These are phyloP conservation scores for Roridomyces roridus DNA, from an alignment of 768 basidiomycete genomes.

Conservation along the genomic window DNA sequence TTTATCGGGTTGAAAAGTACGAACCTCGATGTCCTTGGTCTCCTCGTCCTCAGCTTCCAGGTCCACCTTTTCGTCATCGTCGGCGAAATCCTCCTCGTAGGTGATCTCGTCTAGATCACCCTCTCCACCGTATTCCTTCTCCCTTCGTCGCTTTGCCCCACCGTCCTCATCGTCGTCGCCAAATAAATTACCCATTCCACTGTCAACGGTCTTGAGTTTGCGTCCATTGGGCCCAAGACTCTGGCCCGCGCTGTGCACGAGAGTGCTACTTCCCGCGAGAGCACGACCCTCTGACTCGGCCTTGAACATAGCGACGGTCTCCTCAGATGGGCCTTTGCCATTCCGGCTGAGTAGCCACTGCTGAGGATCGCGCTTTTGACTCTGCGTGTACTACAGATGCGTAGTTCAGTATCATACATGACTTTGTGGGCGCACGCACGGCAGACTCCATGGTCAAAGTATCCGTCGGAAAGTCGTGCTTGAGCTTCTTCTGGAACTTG, in stretches of 20 bases:
- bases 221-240: constrained; percentile 76
- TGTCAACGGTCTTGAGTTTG: constrained; percentile 70
- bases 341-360: constrained; percentile 72
- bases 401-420: constrained; percentile 23
- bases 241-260: constrained; percentile 55
- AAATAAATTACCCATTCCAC: constrained; percentile 63
- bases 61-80: constrained; percentile 83
- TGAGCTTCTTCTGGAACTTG: constrained; percentile 88
- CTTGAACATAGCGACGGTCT: constrained; percentile 74
- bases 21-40: constrained; percentile 80
- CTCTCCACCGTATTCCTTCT: constrained; percentile 72
- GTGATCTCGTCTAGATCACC: constrained; percentile 84
- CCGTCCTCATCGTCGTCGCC: constrained; percentile 70
- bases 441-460: constrained; percentile 73
- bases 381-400: constrained; percentile 49
- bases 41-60: constrained; percentile 84
- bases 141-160: constrained; percentile 48
- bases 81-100: constrained; percentile 85
- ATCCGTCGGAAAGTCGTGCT: constrained; percentile 71
- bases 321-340: constrained; percentile 63
- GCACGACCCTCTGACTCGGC: constrained; percentile 58
- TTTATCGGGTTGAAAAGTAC: constrained; percentile 23
- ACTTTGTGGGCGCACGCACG: constrained; percentile 39
- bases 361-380: constrained; percentile 78
- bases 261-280: constrained; percentile 46